phyloP scores from a whole-genome alignment of 2,329 filamentous ascomycete species.

The Penicillium sp. region DNA sequence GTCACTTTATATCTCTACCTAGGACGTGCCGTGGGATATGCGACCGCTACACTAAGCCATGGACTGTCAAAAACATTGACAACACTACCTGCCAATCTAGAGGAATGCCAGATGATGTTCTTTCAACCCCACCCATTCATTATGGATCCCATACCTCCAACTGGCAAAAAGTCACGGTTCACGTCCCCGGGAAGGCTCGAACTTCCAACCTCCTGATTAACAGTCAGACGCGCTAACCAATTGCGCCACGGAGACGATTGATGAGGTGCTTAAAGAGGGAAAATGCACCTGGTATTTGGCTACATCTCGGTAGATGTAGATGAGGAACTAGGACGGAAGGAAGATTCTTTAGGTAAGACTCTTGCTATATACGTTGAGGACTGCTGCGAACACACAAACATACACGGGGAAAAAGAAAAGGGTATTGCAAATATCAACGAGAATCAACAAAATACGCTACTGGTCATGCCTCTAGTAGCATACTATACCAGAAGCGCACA shows the following conservation, averaged over 20 bases:
- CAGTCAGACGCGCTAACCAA: constrained; percentile 45
- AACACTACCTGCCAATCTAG: no score
- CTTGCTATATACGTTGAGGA: neutral
- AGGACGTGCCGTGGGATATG: no score
- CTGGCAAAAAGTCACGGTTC: no score
- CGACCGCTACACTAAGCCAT: no score
- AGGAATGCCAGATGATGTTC: no score
- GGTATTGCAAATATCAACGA: constrained; percentile 19
- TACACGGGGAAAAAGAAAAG: constrained; percentile 7
- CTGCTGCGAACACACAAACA: neutral
- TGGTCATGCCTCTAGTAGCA: neutral
- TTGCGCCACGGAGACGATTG: constrained; percentile 37
- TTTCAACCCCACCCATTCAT: no score
- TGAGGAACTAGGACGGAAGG: neutral
- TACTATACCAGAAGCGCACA: neutral
- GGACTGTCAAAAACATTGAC: no score
- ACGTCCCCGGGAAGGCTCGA: constrained; percentile 50
- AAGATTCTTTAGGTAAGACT: no score
- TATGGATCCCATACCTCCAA: no score
- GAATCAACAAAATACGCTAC: neutral
- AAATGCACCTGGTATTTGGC: neutral
- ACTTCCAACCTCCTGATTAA: constrained; percentile 49
- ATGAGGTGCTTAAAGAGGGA: neutral
- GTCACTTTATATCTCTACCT: no score
- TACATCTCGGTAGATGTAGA: neutral